Evolutionary conservation across 2,329 filamentous ascomycete species (phyloP).

Genomic region (Periconia sp.): DNA sequence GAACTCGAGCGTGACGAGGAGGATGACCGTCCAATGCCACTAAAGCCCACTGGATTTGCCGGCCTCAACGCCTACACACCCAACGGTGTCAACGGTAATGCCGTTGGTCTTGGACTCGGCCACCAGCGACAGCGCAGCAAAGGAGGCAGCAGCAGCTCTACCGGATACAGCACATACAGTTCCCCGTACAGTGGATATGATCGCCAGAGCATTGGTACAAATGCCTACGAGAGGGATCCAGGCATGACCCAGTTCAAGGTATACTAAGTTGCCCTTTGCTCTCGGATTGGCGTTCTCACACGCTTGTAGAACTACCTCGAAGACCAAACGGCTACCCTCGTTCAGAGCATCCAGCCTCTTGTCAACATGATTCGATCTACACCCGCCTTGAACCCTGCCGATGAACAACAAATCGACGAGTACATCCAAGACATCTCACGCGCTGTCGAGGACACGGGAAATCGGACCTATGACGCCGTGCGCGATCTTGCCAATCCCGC

Average conservation of each 20-base stretch:
- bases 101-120: conserved; percentile 13
- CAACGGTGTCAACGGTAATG: conserved; percentile 26
- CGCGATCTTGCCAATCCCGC: conserved; percentile 57
- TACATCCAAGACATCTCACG: conserved; percentile 74
- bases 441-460: conserved; percentile 73
- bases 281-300: conserved; percentile 15
- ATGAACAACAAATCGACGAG: conserved; percentile 61
- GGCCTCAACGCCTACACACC: conserved; percentile 27
- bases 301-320: conserved; percentile 72
- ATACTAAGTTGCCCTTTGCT: conserved; percentile 23
- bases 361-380: conserved; percentile 69
- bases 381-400: conserved; percentile 32
- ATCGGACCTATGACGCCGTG: conserved; percentile 63
- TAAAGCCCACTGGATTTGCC: conserved; percentile 32
- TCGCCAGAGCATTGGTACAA: conserved; percentile 36
- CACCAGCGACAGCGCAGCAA: conserved; percentile 38
- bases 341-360: conserved; percentile 82
- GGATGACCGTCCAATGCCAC: conserved; percentile 43
- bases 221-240: conserved; percentile 32
- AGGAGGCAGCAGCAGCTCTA: conserved; percentile 43
- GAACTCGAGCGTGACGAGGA: conserved; percentile 83
- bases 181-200: conserved; percentile 46
- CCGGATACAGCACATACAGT: conserved; percentile 42
- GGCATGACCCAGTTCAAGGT: conserved; percentile 67
- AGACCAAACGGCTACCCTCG: conserved; percentile 78